Conservation (phyloP, 1,284 basidiomycete genomes). For the Apiotrichum montevideense region DNA sequence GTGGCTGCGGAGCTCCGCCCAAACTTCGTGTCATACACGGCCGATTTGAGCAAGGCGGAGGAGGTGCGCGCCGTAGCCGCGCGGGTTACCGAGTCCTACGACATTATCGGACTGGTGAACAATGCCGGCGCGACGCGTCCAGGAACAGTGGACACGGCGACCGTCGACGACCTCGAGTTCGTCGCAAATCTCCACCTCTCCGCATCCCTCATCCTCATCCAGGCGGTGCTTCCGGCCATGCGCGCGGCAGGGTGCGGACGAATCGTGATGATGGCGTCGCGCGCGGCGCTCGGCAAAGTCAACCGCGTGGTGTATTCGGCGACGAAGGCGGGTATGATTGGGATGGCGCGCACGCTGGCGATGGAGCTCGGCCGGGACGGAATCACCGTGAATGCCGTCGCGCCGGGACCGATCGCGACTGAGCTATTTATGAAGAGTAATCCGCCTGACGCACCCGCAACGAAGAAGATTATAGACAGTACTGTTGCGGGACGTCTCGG, state of each 20-base stretch:
- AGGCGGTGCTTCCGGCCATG: constrained; percentile 7
- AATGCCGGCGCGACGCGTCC: constrained; percentile 17
- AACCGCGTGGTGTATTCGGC: constrained; percentile 87
- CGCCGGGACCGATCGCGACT: constrained; percentile 85
- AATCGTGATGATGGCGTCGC: constrained; percentile 14
- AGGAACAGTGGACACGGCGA: constrained; percentile 18
- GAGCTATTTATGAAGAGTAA: constrained; percentile 52
- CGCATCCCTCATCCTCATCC: constrained; percentile 4
- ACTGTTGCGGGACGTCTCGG: constrained; percentile 91
- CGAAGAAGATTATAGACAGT: constrained; percentile 82
- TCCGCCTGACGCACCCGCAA: constrained; percentile 42
- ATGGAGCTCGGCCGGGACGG: constrained; percentile 72
- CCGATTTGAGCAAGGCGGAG: constrained; percentile 6
- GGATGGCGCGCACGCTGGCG: constrained; percentile 55
- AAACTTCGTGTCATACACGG: constrained; percentile 49
- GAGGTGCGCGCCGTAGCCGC: neutral
- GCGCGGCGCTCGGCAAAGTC: constrained; percentile 12
- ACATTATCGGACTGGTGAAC: constrained; percentile 15
- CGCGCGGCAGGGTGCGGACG: constrained; percentile 7
- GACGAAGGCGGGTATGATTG: constrained; percentile 75
- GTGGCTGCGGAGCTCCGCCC: constrained; percentile 54
- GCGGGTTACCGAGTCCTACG: neutral
- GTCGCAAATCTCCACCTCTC: constrained; percentile 77
- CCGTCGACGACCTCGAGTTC: constrained; percentile 28
- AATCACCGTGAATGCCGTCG: constrained; percentile 80